phyloP scores from a whole-genome alignment of 495 filamentous ascomycete genomes.

The Neurospora intermedia region DNA sequence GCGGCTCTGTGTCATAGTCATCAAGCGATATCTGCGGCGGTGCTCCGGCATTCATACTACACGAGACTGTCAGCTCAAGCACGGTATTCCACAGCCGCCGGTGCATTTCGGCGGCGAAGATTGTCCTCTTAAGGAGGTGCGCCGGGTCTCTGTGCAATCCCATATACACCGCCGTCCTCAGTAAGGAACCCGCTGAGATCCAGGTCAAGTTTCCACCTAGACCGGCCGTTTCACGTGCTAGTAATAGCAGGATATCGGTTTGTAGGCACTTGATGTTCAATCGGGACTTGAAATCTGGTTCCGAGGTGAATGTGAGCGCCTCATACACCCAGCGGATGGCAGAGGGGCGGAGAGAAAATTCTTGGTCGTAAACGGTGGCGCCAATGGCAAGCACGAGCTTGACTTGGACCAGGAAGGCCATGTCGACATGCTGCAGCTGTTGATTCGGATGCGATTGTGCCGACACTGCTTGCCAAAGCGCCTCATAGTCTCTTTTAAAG shows the following conservation, averaged over 20 bases:
- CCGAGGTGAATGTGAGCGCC: constrained; percentile 13
- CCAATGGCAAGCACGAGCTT: constrained; percentile 20
- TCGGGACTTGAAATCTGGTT: constrained; percentile 12
- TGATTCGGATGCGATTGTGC: not conserved
- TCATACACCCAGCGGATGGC: constrained; percentile 18
- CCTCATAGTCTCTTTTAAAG: constrained; percentile 33
- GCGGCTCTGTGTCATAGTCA: constrained; percentile 36
- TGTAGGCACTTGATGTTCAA: constrained; percentile 10
- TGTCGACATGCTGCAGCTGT: not conserved
- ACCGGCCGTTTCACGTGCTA: constrained; percentile 13
- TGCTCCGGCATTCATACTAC: constrained; percentile 43
- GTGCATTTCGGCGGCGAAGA: constrained; percentile 47
- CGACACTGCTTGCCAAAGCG: constrained; percentile 19
- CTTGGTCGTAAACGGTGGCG: constrained; percentile 9
- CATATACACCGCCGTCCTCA: constrained; percentile 19
- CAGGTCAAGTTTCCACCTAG: constrained; percentile 13
- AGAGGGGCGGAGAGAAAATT: constrained; percentile 11
- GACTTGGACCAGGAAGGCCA: constrained; percentile 9
- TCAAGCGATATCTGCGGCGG: constrained; percentile 37
- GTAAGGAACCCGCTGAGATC: constrained; percentile 4
- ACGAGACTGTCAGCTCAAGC: constrained; percentile 43
- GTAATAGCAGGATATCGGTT: constrained; percentile 9
- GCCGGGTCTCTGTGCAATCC: constrained; percentile 17
- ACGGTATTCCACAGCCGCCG: constrained; percentile 53
- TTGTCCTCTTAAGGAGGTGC: constrained; percentile 8